Conservation (phyloP, 2,329 filamentous ascomycete genomes). For the Verticillium klebahnii region DNA sequence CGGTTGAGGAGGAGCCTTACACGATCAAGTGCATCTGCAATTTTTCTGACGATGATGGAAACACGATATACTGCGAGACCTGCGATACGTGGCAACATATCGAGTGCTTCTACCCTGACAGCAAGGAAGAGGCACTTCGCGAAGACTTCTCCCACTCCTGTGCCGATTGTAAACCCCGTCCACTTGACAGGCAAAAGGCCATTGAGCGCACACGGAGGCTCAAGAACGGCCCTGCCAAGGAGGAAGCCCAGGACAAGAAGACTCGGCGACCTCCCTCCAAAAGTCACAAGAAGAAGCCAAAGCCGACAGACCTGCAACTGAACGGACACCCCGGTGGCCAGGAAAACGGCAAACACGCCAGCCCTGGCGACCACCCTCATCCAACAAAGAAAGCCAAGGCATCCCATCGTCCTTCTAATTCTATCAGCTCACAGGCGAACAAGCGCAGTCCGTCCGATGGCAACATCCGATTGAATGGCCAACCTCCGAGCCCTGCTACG, state of each 20-base stretch:
- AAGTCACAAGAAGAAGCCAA: conserved; percentile 82
- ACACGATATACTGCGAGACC: conserved; percentile 91
- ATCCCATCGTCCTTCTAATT: conserved; percentile 75
- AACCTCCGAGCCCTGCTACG: conserved; percentile 71
- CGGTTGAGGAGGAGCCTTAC: conserved; percentile 75
- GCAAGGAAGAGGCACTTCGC: conserved; percentile 67
- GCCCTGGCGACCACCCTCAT: conserved; percentile 43
- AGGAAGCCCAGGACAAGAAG: conserved; percentile 62
- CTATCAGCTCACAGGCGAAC: conserved; percentile 63
- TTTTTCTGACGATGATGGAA: conserved; percentile 92
- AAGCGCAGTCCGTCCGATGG: conserved; percentile 62
- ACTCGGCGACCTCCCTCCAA: conserved; percentile 71
- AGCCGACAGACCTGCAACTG: conserved; percentile 61
- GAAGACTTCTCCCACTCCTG: conserved; percentile 78
- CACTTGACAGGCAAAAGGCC: conserved; percentile 69
- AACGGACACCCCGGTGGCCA: conserved; percentile 62
- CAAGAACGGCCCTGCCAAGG: conserved; percentile 33
- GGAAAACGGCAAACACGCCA: conserved; percentile 46
- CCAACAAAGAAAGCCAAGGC: conserved; percentile 76
- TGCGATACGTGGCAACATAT: conserved; percentile 99
- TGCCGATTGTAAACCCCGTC: conserved; percentile 78
- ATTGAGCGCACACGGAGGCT: conserved; percentile 66
- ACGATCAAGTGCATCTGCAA: conserved; percentile 98
- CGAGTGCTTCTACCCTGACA: conserved; percentile 83
- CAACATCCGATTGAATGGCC: conserved; percentile 54